Conservation (phyloP, 345 rosid genomes). For the Brassica cretica region DNA sequence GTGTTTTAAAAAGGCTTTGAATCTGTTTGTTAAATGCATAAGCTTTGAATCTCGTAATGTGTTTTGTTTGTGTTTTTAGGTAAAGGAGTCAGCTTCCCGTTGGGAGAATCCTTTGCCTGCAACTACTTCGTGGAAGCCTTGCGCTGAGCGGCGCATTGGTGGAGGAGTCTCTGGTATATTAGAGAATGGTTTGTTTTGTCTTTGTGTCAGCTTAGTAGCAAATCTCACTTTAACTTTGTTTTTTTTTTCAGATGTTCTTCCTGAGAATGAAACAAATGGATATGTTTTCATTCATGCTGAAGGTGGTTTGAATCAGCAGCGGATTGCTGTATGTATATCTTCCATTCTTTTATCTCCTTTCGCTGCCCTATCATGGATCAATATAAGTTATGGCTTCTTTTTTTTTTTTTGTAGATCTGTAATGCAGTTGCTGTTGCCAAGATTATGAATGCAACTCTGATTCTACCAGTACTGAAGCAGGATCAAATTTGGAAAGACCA, state of each 20-base stretch:
- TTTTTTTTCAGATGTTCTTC: constrained; percentile 67
- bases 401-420: constrained; percentile 68
- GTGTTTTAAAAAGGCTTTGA: constrained; percentile 32
- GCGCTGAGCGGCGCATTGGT: constrained; percentile 82
- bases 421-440: constrained; percentile 99
- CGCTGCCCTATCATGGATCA: neutral
- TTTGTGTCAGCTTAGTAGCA: neutral
- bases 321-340: constrained; percentile 83
- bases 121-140: constrained; percentile 99
- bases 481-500: constrained; percentile 99
- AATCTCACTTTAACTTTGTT: constrained; percentile 19
- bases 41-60: constrained; percentile 5
- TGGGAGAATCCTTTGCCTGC: constrained; percentile 97
- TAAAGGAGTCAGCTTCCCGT: constrained; percentile 87
- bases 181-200: neutral
- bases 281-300: constrained; percentile 98
- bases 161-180: constrained; percentile 75
- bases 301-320: constrained; percentile 98
- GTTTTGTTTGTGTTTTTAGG: constrained; percentile 45
- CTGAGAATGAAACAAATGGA: constrained; percentile 91
- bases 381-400: neutral
- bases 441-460: constrained; percentile 97
- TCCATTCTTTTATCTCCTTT: constrained; percentile 5
- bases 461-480: constrained; percentile 96
- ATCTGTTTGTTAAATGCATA: constrained; percentile 3